Evolutionary conservation across 495 filamentous ascomycete species (phyloP), one percentile per base, ranked within the genome.

Genomic region (Aspergillus nidulans): DNA sequence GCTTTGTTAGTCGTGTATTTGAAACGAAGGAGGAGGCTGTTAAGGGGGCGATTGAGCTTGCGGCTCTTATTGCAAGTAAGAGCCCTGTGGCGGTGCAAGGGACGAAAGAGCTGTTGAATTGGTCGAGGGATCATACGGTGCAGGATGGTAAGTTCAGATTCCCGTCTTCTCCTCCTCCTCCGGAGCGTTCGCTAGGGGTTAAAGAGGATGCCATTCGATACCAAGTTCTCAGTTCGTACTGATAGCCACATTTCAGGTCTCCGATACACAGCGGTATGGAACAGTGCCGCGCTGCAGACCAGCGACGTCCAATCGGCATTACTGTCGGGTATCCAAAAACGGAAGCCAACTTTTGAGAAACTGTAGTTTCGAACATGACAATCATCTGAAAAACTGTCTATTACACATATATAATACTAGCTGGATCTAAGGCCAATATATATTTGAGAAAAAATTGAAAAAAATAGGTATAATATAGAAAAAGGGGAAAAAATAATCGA

Each of bases 31-130:
- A 75, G 21, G 78, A 77, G 42, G 80, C 84, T 5, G 63, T 92
- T 25, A 67, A 74, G 38, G 78, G 77, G 32, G 92, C 83, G 1
- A 19, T 92, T 55, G 77, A 84, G 67, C 53, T 91, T 65, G 91
- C 88, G 7, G 68, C 58, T 12, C 54, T 85, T 63, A 82, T 97
- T 16, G 87, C 88, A 32, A 70, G 64, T 5, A 97, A 97, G 80
- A 95, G 89, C 62, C 94, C 94, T 0, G 83, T 98, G 20, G 94
- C 91, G 0, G 89, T 95, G 57, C 85, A 92, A 73, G 88, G 91
- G 4, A 97, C 94, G 19, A 98, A 98, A 77, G 87, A 95, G 69
- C 64, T 97, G 47, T 65, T 98, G 68, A 96, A 97, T 70, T 92
- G 84, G 63, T 86, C 85, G 40, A 77, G 91, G 61, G 92, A 95